Evolutionary conservation across 345 rosid species (phyloP), one percentile per base, ranked within the genome.

Genomic region (Melastoma malabathricum): DNA sequence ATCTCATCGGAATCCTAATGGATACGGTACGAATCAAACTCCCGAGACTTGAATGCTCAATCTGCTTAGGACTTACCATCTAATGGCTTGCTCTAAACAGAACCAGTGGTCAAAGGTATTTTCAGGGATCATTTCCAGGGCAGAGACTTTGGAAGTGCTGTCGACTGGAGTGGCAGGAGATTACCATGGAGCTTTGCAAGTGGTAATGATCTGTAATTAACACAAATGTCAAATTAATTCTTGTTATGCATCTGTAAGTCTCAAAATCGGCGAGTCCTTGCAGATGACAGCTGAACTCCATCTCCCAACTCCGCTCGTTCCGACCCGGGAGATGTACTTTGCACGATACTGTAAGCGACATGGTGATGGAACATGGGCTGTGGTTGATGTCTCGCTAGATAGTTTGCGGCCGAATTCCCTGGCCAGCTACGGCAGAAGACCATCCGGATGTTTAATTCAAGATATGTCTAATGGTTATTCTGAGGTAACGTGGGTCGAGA

Each of bases 401-500:
- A 68, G 72, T 48, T 34, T 85, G 41, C 66, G 79, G 25, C 82
- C 88, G 3, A 75, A 73, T 55, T 66, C 79, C 0, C 51, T 63
- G 1, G 63, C 60, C 0, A 70, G 83, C 46, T 79, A 92, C 63
- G 65, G 90, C 8, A 70, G 83, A 62, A 71, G 92, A 63, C 97
- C 99, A 15, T 93, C 97, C 16, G 99, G 97, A 34, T 93, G 95
- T 60, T 51, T 81, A 50, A 75, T 93, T 62, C 85, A 93, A 63
- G 84, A 93, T 57, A 65, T 78, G 73, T 78, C 79, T 4, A 80
- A 81, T 50, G 95, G 94, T 3, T 79, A 63, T 72, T 83, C 99
- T 4, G 76, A 74, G 82, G 99, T 92, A 66, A 88, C 81, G 0
- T 93, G 99, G 99, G 73, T 93, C 34, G 99, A 93, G 57, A 76